Percentiles rank a stretch among this genome's conserved stretches.
phyloP scores from a whole-genome alignment of 768 basidiomycete genomes.

The Lentinula lateritia region DNA sequence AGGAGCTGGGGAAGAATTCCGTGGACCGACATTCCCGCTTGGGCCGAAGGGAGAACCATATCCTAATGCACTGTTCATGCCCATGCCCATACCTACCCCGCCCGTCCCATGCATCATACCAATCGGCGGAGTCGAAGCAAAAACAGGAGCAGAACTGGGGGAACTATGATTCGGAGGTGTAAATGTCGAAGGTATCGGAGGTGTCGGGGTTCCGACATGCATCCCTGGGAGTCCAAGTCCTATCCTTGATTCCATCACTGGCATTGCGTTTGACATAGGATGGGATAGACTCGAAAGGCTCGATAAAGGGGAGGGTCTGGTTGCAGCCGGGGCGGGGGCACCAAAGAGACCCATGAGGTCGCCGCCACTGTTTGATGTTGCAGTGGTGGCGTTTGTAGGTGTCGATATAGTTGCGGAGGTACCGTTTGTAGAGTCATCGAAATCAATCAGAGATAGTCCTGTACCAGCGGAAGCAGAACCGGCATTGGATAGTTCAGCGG shows the following conservation, averaged over 20 bases:
- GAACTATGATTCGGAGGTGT: background rate
- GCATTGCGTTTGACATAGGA: background rate
- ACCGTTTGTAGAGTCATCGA: constrained; percentile 48
- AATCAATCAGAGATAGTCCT: constrained; percentile 64
- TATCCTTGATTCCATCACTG: constrained; percentile 4
- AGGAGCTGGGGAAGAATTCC: background rate
- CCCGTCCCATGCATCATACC: background rate
- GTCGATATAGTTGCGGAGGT: constrained; percentile 16
- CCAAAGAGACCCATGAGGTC: constrained; percentile 4
- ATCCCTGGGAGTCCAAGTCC: constrained; percentile 1
- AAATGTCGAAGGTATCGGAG: background rate
- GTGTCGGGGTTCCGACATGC: background rate
- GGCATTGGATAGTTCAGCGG: constrained; percentile 42
- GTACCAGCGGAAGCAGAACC: constrained; percentile 12
- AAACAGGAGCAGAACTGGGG: background rate
- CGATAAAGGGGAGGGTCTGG: background rate
- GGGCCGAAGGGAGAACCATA: constrained; percentile 3
- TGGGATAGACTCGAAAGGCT: background rate
- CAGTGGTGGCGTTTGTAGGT: constrained; percentile 51
- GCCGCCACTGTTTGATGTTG: background rate
- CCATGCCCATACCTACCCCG: background rate
- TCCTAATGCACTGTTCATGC: constrained; percentile 17
- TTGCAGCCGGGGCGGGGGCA: background rate
- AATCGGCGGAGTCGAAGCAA: background rate
- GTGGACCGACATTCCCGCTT: constrained; percentile 3